Evolutionary conservation across 2,329 filamentous ascomycete species (phyloP).

Genomic region (Furcasterigmium furcatum): DNA sequence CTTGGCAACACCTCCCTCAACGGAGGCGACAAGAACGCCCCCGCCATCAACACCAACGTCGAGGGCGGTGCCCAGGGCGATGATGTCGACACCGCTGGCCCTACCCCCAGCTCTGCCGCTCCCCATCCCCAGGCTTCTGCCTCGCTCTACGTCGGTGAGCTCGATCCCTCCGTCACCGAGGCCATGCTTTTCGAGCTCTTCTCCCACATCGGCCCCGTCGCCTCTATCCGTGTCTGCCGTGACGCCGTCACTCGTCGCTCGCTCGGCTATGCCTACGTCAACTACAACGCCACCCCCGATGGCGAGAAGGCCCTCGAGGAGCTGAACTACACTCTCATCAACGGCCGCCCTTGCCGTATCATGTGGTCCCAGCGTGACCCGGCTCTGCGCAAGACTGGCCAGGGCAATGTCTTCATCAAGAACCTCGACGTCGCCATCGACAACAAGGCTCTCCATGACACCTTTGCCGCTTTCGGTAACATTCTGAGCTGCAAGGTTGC

Average conservation of each 20-base stretch:
- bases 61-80: conserved; percentile 47
- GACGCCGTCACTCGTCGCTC: conserved; percentile 98
- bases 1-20: conserved; percentile 70
- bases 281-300: conserved; percentile 97
- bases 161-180: conserved; percentile 96
- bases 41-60: conserved; percentile 72
- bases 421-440: conserved; percentile 98
- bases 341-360: conserved; percentile 97
- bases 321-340: conserved; percentile 99
- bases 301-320: conserved; percentile 98
- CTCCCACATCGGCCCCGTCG: conserved; percentile 97
- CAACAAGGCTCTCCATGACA: conserved; percentile 99
- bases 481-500: conserved; percentile 99
- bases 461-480: conserved; percentile 97
- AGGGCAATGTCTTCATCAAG: conserved; percentile 99
- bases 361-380: conserved; percentile 99
- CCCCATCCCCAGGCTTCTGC: conserved; percentile 87
- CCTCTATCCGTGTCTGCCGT: conserved; percentile 99
- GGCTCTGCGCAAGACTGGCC: conserved; percentile 96
- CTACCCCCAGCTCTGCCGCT: conserved; percentile 71
- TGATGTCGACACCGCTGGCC: conserved; percentile 61
- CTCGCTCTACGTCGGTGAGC: conserved; percentile 97
- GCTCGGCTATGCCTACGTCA: conserved; percentile 98
- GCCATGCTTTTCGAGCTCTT: conserved; percentile 99
- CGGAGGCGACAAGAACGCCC: conserved; percentile 60